Evolutionary conservation across 2,329 filamentous ascomycete genomes (phyloP).

Genomic region (Fusarium compactum): DNA sequence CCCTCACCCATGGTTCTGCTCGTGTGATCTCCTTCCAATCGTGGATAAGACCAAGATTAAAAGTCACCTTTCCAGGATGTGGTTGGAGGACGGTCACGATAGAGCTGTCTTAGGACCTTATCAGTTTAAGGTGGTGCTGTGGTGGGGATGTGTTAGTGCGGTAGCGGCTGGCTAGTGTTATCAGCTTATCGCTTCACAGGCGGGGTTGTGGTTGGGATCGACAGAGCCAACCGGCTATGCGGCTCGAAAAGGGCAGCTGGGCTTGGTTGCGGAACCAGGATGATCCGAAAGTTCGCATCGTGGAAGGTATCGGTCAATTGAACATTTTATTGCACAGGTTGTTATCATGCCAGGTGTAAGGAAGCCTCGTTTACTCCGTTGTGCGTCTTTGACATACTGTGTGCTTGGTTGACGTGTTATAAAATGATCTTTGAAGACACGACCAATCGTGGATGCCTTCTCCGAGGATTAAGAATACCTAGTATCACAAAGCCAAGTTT

Average conservation of each 20-base stretch:
- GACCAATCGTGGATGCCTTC: too few species aligned
- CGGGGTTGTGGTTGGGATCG: neutral
- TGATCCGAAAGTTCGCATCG: too few species aligned
- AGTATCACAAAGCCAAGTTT: too few species aligned
- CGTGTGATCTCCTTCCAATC: constrained; percentile 34
- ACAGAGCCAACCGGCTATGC: neutral
- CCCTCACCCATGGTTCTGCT: constrained; percentile 10
- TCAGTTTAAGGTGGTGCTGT: too few species aligned
- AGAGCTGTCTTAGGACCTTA: neutral
- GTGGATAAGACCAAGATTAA: neutral
- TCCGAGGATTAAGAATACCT: too few species aligned
- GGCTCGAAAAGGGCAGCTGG: neutral
- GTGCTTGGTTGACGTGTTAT: too few species aligned
- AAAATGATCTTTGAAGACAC: too few species aligned
- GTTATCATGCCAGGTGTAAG: rapidly evolving
- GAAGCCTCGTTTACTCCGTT: too few species aligned
- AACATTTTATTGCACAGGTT: rapidly evolving
- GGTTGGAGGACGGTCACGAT: neutral
- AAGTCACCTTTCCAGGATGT: neutral
- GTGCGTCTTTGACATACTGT: too few species aligned
- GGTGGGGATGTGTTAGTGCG: neutral
- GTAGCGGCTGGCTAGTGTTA: rapidly evolving
- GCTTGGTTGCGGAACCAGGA: neutral
- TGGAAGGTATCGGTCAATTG: neutral
- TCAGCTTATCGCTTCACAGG: neutral